Base-by-base conservation (phyloP, 2,329 filamentous ascomycete genomes). In the Aspergillus pseudonomiae region DNA sequence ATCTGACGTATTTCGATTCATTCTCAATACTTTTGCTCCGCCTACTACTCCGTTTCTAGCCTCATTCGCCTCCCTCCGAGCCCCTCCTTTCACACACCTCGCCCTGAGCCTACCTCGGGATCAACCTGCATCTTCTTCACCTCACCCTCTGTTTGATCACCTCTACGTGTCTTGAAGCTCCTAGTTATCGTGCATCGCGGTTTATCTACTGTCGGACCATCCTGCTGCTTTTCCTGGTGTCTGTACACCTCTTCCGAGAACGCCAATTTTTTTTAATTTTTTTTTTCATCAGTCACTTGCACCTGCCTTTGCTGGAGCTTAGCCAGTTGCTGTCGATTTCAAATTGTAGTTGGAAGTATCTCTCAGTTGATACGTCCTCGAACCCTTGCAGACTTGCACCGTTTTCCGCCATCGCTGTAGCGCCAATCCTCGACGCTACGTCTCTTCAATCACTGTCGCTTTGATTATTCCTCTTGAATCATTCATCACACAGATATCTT, bases 61-160 rank as follows among this genome's bases (percentile, higher is more conserved):
- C 30, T 53, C 62, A 67, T 67, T 59, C 61, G 66, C 64, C 63
- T 54, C 52, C 52, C 32, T 10, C 36, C 32, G n/a, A 55, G 52
- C 52, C 52, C 52, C 52, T 55, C 52, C 30, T 55, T 36, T 32
- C 52, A n/a, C 52, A 54, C 30, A 55, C 32, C 52, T 39, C 11
- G 50, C 21, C 30, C 30, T 32, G 50, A 53, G 54, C 39, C 58
- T 46, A 56, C 43, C 46, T 58, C 50, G 56, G 26, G 6, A 30
- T 52, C 14, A 32, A 55, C 52, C 52, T 39, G n/a, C 52, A 55
- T 26, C n/a, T 36, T 36, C 26, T 55, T 39, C 52, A 55, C 52
- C 48, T 56, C 57, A 63, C 59, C 53, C 46, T 48, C 34, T 57
- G 45, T 53, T 52, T 32, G 11, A 50, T 26, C 7, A 26, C 48